phyloP scores from a whole-genome alignment of 2,329 filamentous ascomycete species.

The Orbilia ellipsospora region DNA sequence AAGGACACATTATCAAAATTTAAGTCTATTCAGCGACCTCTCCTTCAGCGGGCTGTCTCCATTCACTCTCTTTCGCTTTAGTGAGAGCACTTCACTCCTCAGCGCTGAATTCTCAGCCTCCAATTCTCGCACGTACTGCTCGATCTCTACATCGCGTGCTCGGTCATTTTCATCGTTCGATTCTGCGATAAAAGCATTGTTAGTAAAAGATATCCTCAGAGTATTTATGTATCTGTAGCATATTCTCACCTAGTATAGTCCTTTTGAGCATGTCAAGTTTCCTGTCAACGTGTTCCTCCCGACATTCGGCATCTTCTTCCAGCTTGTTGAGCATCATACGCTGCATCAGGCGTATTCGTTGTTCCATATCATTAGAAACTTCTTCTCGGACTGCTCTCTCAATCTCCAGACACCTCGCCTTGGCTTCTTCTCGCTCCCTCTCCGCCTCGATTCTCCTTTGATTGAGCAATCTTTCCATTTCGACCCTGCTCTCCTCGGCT shows the following conservation, averaged over 20 bases:
- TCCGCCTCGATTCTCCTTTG: conserved; percentile 77
- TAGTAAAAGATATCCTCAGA: conserved; percentile 41
- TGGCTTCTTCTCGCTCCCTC: conserved; percentile 74
- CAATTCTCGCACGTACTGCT: conserved; percentile 73
- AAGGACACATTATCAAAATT: conserved; percentile 26
- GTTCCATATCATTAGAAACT: conserved; percentile 86
- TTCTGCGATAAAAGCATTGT: conserved; percentile 50
- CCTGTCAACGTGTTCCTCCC: conserved; percentile 85
- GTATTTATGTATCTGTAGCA: conserved; percentile 52
- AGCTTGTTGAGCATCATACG: conserved; percentile 82
- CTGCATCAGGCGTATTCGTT: conserved; percentile 77
- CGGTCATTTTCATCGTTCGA: conserved; percentile 62
- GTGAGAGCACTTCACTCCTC: conserved; percentile 71
- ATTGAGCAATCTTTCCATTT: conserved; percentile 71
- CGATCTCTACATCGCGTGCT: conserved; percentile 66
- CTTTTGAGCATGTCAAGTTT: conserved; percentile 81
- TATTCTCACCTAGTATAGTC: conserved; percentile 65
- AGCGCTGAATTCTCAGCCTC: conserved; percentile 78
- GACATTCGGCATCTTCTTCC: conserved; percentile 80
- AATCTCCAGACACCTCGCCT: conserved; percentile 73
- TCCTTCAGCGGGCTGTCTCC: conserved; percentile 56
- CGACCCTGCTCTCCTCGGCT: conserved; percentile 75
- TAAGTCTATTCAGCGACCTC: conserved; percentile 52
- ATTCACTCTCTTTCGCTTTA: conserved; percentile 49
- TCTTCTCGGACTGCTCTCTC: conserved; percentile 90